Conservation (phyloP, 2,329 filamentous ascomycete species). For the Aspergillus sp. region DNA sequence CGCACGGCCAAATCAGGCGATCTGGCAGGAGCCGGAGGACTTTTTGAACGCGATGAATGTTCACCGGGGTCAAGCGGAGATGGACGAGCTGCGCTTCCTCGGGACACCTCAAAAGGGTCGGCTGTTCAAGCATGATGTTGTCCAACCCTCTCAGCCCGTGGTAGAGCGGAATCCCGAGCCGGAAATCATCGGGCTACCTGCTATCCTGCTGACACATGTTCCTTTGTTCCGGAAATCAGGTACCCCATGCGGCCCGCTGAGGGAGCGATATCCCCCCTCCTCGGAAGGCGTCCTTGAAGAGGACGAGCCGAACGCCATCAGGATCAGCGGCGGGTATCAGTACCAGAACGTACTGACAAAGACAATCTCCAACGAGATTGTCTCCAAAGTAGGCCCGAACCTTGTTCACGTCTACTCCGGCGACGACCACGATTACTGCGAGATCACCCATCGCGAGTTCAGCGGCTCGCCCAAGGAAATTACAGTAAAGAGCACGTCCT, state of each 20-base stretch:
- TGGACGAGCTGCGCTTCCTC: slow-evolving; percentile 69
- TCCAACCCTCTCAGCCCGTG: slow-evolving; percentile 59
- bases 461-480: slow-evolving; percentile 73
- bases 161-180: slow-evolving; percentile 27
- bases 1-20: slow-evolving; percentile 59
- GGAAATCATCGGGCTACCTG: slow-evolving; percentile 69
- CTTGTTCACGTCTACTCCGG: slow-evolving; percentile 88
- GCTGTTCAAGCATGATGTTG: slow-evolving; percentile 62
- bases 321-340: slow-evolving; percentile 80
- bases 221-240: slow-evolving; percentile 81
- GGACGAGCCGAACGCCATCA: slow-evolving; percentile 78
- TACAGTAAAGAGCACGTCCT: slow-evolving; percentile 92
- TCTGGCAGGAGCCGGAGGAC: slow-evolving; percentile 76
- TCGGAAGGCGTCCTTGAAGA: slow-evolving; percentile 60
- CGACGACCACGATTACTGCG: slow-evolving; percentile 98
- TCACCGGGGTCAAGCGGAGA: slow-evolving; percentile 69
- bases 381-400: slow-evolving; percentile 75
- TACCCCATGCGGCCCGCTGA: slow-evolving; percentile 83
- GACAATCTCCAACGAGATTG: slow-evolving; percentile 73
- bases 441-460: slow-evolving; percentile 75
- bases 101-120: slow-evolving; percentile 63
- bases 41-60: slow-evolving; percentile 73
- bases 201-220: slow-evolving; percentile 87
- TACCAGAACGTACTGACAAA: slow-evolving; percentile 92
- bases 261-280: slow-evolving; percentile 80